Evolutionary conservation across 805 yeast species (phyloP).

Genomic region (Grigorovia yakushimaensis): DNA sequence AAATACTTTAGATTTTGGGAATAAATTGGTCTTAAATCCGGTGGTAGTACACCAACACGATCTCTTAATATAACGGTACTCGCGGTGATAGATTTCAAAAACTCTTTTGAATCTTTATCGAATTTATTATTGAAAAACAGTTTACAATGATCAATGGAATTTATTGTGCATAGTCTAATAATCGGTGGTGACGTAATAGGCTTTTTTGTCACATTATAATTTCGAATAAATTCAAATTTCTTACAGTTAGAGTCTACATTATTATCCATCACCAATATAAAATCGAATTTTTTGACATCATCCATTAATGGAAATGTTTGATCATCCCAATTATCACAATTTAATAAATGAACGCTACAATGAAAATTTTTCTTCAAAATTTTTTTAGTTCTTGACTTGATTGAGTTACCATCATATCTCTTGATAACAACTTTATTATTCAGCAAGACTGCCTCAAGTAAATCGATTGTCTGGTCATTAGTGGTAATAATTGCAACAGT

Average conservation of each 20-base stretch:
- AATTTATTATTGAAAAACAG: constrained; percentile 35
- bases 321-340: constrained; percentile 26
- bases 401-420: constrained; percentile 52
- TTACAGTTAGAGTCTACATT: constrained; percentile 36
- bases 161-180: constrained; percentile 61
- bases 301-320: constrained; percentile 14
- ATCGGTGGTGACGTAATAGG: constrained; percentile 31
- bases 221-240: constrained; percentile 4
- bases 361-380: constrained; percentile 20
- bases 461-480: constrained; percentile 59
- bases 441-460: constrained; percentile 58
- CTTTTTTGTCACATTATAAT: background rate
- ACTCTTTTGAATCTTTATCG: constrained; percentile 29
- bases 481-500: constrained; percentile 63
- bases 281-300: constrained; percentile 36
- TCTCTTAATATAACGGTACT: constrained; percentile 77
- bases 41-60: constrained; percentile 71
- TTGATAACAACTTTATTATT: constrained; percentile 50
- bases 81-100: constrained; percentile 62
- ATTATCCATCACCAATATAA: constrained; percentile 55
- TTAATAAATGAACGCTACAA: constrained; percentile 36
- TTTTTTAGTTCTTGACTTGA: constrained; percentile 37
- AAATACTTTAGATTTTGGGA: constrained; percentile 55
- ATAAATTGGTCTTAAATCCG: constrained; percentile 68
- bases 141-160: constrained; percentile 77